Evolutionary conservation across 1,284 basidiomycete genomes (phyloP), one percentile per base, ranked within the genome.

Genomic region (Volvariella volvacea): DNA sequence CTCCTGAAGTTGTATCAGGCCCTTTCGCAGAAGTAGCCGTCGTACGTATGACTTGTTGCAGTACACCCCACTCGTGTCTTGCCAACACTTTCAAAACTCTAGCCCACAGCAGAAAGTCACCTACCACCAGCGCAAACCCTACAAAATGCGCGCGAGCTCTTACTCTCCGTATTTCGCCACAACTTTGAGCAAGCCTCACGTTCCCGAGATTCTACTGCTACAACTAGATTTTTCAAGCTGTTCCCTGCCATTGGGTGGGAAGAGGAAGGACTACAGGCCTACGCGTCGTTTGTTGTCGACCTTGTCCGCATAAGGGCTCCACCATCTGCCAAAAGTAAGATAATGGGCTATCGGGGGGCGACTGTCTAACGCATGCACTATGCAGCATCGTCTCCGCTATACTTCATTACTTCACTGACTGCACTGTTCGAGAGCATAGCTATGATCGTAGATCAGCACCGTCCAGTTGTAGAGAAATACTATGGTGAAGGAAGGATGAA

Each of bases 401-500:
- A 93, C 65, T 95, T 92, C 60, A 81, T 94, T 49, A 83, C 88
- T 2, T 75, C 83, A 3, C 67, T 97, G 42, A 97, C 93, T 0
- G 83, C 87, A 1, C 74, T 99, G 0, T 94, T 98, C 53, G 96
- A 99, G 66, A 88, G 88, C 44, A 86, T 99, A 36, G 96, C 95
- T 1, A 81, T 91, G 68, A 92, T 99, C 49, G 85, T 99, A 33
- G 93, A 95, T 56, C 93, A 97, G 59, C 96, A 99, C 61, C 93
- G 96, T 57, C 90, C 93, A 1, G 82, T 99, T 1, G 95, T 99
- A 0, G 94, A 98, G 61, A 95, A 95, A 63, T 96, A 99, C 63
- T 99, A 99, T 56, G 96, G 93, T 0, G 56, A 63, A 3, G 87
- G 90, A 1, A 86, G 87, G 57, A 96, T 96, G 93, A 68, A 72